Conservation (phyloP, 2,329 filamentous ascomycete genomes). For the Fusarium pseudonygamai region DNA sequence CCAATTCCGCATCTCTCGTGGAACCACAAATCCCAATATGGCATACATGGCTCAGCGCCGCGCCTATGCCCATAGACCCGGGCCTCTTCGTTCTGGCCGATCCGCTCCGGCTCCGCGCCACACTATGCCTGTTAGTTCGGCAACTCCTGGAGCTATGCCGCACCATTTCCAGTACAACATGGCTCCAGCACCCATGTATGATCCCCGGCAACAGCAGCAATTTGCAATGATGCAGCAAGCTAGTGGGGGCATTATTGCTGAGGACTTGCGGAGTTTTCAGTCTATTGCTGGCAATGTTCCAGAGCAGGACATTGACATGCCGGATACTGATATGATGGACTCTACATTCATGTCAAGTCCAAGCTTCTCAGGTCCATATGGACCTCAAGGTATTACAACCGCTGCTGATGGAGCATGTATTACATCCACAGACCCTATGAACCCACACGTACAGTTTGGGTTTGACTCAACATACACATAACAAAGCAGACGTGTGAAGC, state of each 20-base stretch:
- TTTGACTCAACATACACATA: constrained; percentile 23
- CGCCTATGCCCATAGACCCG: constrained; percentile 43
- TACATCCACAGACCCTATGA: constrained; percentile 30
- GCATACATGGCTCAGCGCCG: constrained; percentile 51
- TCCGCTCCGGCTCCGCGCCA: constrained; percentile 44
- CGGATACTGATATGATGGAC: constrained; percentile 47
- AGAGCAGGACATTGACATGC: constrained; percentile 51
- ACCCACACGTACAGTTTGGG: constrained; percentile 27
- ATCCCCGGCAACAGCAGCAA: constrained; percentile 45
- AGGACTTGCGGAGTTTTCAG: constrained; percentile 49
- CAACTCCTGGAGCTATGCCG: constrained; percentile 27
- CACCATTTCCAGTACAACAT: constrained; percentile 41
- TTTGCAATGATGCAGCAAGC: constrained; percentile 44
- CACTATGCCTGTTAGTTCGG: constrained; percentile 28
- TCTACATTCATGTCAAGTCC: constrained; percentile 36
- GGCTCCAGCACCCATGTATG: constrained; percentile 40
- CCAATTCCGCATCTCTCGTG: constrained; percentile 51
- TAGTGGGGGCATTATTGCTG: constrained; percentile 49
- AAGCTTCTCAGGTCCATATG: constrained; percentile 35
- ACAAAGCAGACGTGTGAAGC: not conserved
- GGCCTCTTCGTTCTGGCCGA: constrained; percentile 44
- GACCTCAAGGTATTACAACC: constrained; percentile 34
- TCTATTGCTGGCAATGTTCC: constrained; percentile 44
- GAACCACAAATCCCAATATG: constrained; percentile 47
- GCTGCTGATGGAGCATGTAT: constrained; percentile 37